Conservation (phyloP, 202 grass and related monocot species). For the Hordeum pubiflorum region DNA sequence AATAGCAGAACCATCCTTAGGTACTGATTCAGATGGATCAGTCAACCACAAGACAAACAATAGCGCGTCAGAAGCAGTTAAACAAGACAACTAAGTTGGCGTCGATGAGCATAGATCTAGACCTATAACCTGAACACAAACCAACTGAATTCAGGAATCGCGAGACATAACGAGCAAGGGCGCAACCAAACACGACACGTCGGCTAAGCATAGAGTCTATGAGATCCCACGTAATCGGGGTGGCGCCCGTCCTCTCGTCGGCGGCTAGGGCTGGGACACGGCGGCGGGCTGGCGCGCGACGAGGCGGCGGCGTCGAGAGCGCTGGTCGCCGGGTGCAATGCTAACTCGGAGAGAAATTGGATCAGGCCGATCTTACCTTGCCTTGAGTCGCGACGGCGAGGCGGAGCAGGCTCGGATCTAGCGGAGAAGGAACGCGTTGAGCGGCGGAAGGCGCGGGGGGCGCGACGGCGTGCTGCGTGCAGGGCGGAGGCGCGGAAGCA, state of each 20-base stretch:
- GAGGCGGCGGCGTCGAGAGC: not conserved
- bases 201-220: not conserved
- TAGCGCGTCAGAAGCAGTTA: no score
- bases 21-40: not conserved
- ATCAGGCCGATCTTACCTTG: not conserved
- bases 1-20: not conserved
- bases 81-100: not conserved
- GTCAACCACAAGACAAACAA: not conserved
- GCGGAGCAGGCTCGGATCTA: not conserved
- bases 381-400: not conserved
- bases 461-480: not conserved
- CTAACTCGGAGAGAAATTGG: not conserved
- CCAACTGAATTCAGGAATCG: not conserved
- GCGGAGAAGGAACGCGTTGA: not conserved
- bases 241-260: not conserved
- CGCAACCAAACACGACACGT: not conserved
- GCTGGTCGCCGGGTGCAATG: not conserved
- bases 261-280: not conserved
- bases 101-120: not conserved
- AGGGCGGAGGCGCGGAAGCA: not conserved
- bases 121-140: not conserved
- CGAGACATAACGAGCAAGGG: not conserved
- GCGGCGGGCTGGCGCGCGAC: not conserved
- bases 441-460: not conserved
- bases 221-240: not conserved